Evolutionary conservation across 169 alveolate species (phyloP).

Genomic region (Eimeria acervulina): DNA sequence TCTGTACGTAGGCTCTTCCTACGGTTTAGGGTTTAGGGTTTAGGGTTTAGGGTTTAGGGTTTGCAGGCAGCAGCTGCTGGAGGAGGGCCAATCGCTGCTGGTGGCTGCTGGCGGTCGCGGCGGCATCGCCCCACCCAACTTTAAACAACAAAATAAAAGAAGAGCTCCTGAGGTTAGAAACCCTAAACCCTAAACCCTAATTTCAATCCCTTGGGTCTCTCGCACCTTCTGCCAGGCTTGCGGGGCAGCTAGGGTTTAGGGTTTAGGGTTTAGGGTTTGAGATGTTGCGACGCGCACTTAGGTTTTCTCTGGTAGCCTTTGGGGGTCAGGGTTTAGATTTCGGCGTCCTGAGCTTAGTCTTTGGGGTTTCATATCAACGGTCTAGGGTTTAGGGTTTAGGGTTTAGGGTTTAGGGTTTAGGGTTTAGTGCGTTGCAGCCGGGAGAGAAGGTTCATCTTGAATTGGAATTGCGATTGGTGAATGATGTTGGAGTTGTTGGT

Average conservation of each 20-base stretch:
- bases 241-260: not conserved
- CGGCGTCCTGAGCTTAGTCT: too few species aligned
- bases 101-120: constrained; percentile 85
- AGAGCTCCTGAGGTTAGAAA: constrained; percentile 26
- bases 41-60: constrained; percentile 22
- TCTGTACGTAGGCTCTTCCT: not conserved
- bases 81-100: constrained; percentile 68
- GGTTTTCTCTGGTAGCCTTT: too few species aligned
- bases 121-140: constrained; percentile 70
- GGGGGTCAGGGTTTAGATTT: too few species aligned
- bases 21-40: constrained; percentile 21
- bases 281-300: too few species aligned
- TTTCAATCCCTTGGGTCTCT: too few species aligned
- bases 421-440: constrained; percentile 30
- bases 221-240: too few species aligned
- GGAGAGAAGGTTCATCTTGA: constrained; percentile 83
- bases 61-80: constrained; percentile 83
- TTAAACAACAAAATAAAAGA: constrained; percentile 62
- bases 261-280: not conserved
- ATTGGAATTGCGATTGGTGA: constrained; percentile 82
- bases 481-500: constrained; percentile 79
- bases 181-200: not conserved
- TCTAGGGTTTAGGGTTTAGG: too few species aligned
- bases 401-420: not conserved
- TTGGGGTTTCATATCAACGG: too few species aligned